These are phyloP conservation scores for Fusarium praegraminearum DNA, from an alignment of 2,329 filamentous ascomycete species.

Conservation along the genomic window DNA sequence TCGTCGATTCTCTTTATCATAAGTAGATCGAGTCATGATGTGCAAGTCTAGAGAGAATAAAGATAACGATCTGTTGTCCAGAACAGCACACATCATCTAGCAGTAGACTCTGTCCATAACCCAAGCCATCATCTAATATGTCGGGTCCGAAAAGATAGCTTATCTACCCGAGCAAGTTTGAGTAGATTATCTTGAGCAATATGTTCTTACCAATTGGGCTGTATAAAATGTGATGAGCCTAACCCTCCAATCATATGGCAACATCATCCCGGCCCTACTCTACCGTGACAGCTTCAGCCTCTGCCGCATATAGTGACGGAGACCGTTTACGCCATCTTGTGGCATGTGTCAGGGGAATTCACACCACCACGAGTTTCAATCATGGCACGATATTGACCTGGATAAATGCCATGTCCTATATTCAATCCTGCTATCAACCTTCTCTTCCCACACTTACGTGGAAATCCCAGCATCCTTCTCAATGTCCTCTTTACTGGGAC, in stretches of 20 bases:
- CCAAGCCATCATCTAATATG: not conserved
- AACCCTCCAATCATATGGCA: not conserved
- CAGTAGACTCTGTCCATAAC: not conserved
- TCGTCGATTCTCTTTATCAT: not conserved
- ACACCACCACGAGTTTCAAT: not conserved
- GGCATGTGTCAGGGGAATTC: not conserved
- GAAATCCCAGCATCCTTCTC: conserved; percentile 57
- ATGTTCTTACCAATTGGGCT: not conserved
- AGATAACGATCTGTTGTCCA: not conserved
- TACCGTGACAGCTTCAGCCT: not conserved
- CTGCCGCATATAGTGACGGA: not conserved
- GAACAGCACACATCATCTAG: not conserved
- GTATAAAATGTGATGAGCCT: not conserved
- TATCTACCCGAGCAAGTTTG: not conserved
- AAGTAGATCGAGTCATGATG: not conserved
- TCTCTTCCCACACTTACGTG: not conserved
- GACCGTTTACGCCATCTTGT: not conserved
- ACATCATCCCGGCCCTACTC: not conserved
- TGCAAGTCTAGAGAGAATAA: too few relatives aligned
- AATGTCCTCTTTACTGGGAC: conserved; percentile 60
- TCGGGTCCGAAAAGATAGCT: not conserved
- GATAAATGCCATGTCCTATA: not conserved
- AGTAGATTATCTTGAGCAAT: not conserved
- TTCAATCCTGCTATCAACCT: not conserved
- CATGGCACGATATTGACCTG: not conserved